Evolutionary conservation across 2,329 filamentous ascomycete species (phyloP).

Genomic region (Colletotrichum cereale): DNA sequence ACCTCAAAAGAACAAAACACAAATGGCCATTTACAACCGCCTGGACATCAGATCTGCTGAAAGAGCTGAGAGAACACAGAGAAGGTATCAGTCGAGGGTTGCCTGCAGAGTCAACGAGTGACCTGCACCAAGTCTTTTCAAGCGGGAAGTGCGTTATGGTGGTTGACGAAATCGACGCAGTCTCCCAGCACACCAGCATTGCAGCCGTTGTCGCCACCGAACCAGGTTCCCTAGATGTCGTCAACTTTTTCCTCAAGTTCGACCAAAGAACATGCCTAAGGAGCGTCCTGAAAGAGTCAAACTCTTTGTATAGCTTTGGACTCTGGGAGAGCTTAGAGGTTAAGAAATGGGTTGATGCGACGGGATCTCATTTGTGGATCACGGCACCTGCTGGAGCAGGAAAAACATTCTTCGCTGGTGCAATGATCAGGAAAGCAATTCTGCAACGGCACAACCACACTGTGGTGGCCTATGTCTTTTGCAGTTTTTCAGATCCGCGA

Average conservation of each 20-base stretch:
- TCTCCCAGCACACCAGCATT: neutral
- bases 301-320: neutral
- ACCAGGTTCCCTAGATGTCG: neutral
- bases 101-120: neutral
- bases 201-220: neutral
- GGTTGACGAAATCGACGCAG: neutral
- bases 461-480: neutral
- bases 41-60: constrained; percentile 7
- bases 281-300: neutral
- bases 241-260: neutral
- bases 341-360: neutral
- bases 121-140: neutral
- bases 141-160: neutral
- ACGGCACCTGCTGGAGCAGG: constrained; percentile 7
- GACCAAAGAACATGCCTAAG: neutral
- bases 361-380: neutral
- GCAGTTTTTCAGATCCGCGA: neutral
- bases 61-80: neutral
- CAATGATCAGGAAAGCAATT: neutral
- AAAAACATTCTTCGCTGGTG: neutral
- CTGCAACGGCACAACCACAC: neutral
- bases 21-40: constrained; percentile 25
- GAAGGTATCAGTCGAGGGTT: neutral
- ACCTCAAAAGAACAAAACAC: neutral
- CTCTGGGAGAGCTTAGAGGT: neutral